Evolutionary conservation across 768 basidiomycete species (phyloP).

Genomic region (Leccinum broughii): DNA sequence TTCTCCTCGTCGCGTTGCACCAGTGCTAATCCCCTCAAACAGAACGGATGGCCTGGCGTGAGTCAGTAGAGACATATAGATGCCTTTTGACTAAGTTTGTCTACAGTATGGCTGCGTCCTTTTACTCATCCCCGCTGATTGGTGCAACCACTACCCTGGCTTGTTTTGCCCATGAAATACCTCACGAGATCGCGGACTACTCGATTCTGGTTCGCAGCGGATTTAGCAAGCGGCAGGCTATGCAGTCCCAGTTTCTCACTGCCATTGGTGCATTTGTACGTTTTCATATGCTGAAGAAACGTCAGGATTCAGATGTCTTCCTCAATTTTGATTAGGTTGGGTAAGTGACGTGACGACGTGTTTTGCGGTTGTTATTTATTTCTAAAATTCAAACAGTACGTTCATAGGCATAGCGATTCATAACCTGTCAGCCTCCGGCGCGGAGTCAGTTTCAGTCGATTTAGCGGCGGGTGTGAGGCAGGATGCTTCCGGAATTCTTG

Average conservation of each 20-base stretch:
- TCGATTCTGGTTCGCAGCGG: constrained; percentile 90
- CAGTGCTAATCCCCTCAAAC: constrained; percentile 17
- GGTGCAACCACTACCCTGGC: constrained; percentile 95
- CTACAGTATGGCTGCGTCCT: constrained; percentile 88
- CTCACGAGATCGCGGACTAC: constrained; percentile 96
- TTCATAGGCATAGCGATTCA: constrained; percentile 89
- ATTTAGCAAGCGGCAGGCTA: constrained; percentile 87
- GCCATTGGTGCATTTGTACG: constrained; percentile 88
- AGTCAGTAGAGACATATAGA: constrained; percentile 33
- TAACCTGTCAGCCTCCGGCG: constrained; percentile 60
- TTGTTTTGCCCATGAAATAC: constrained; percentile 94
- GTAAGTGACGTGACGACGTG: constrained; percentile 23
- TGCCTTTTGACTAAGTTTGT: constrained; percentile 4
- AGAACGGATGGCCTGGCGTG: constrained; percentile 94
- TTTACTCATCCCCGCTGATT: constrained; percentile 92
- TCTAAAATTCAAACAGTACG: constrained; percentile 47
- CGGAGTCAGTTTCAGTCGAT: constrained; percentile 46
- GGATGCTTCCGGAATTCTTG: constrained; percentile 73
- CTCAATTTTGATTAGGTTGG: constrained; percentile 35
- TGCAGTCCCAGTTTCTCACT: constrained; percentile 91
- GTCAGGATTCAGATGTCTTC: constrained; percentile 19
- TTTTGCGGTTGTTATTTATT: constrained; percentile 6
- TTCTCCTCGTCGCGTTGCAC: constrained; percentile 13
- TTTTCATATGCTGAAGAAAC: constrained; percentile 13
- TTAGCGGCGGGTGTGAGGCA: constrained; percentile 78